A percentile compares a stretch with the other conserved stretches of the same genome.
Conservation (phyloP, 108 stramenopile genomes). For the Mayamaea pseudoterrestris region DNA sequence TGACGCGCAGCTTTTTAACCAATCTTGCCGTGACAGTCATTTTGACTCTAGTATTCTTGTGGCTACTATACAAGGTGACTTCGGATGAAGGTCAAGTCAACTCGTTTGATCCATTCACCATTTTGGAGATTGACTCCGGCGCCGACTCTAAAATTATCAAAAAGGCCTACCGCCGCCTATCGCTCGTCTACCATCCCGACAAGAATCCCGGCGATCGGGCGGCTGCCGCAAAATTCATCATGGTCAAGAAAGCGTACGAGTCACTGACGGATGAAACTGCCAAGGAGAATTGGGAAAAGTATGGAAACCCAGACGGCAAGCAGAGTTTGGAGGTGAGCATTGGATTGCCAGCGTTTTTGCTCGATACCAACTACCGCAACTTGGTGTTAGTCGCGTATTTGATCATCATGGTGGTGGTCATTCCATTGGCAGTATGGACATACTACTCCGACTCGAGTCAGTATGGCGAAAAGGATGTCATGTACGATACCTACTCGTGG, state of each 20-base stretch:
- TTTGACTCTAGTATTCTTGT: constrained; percentile 53
- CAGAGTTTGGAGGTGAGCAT: constrained; percentile 93
- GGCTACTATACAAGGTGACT: constrained; percentile 49
- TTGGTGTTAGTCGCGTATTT: constrained; percentile 89
- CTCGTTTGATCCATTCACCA: constrained; percentile 88
- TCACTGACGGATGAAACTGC: constrained; percentile 83
- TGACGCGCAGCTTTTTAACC: constrained; percentile 47
- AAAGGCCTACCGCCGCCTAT: constrained; percentile 75
- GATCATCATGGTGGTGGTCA: constrained; percentile 91
- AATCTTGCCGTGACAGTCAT: constrained; percentile 53
- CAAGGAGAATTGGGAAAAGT: constrained; percentile 90
- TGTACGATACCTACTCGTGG: constrained; percentile 95
- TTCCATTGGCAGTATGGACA: constrained; percentile 81
- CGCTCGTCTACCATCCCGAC: constrained; percentile 88
- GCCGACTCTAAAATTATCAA: constrained; percentile 79
- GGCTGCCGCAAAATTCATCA: constrained; percentile 91
- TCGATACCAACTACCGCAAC: constrained; percentile 85
- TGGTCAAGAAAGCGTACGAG: constrained; percentile 94
- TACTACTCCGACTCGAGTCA: constrained; percentile 94
- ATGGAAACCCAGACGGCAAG: constrained; percentile 98
- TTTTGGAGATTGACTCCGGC: constrained; percentile 69
- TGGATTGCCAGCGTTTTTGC: constrained; percentile 88
- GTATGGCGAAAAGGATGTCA: constrained; percentile 96
- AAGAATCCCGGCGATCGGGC: constrained; percentile 85
- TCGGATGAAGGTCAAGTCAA: constrained; percentile 74